These are phyloP conservation scores for Dichotomopilus funicola DNA, from an alignment of 2,329 filamentous ascomycete species.

Conservation along the genomic window DNA sequence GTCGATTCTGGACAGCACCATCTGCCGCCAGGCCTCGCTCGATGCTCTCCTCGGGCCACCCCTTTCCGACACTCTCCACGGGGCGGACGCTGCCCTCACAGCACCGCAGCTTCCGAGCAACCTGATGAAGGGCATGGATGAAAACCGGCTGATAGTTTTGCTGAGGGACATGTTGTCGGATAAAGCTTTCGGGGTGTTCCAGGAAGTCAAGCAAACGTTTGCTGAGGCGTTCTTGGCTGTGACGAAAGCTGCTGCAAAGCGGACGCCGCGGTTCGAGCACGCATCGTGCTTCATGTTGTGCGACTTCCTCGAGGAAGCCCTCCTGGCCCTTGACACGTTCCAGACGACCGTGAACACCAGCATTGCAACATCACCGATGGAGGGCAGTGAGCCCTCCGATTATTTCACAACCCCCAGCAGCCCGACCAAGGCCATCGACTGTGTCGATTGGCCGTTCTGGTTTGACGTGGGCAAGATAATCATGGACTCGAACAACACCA, in stretches of 20 bases:
- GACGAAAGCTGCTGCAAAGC: constrained; percentile 66
- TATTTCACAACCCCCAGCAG: constrained; percentile 8
- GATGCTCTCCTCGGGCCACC: constrained; percentile 40
- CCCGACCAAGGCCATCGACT: constrained; percentile 27
- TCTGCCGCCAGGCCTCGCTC: constrained; percentile 63
- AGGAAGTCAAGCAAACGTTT: constrained; percentile 58
- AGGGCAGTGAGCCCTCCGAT: constrained; percentile 4
- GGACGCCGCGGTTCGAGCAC: constrained; percentile 74
- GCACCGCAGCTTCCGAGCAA: constrained; percentile 55
- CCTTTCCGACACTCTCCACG: constrained; percentile 40
- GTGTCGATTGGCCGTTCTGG: constrained; percentile 81
- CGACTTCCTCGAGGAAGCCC: constrained; percentile 79
- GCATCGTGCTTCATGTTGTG: constrained; percentile 83
- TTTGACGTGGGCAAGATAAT: constrained; percentile 72
- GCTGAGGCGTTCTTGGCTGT: constrained; percentile 67
- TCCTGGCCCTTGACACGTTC: constrained; percentile 54
- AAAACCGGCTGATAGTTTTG: constrained; percentile 77
- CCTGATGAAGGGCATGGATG: constrained; percentile 73
- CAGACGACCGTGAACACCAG: constrained; percentile 30
- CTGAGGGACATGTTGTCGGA: constrained; percentile 69
- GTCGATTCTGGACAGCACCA: constrained; percentile 70
- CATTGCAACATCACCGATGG: constrained; percentile 19
- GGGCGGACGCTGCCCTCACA: constrained; percentile 60
- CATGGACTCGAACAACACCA: constrained; percentile 76
- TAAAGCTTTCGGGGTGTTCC: constrained; percentile 31